phyloP scores from a whole-genome alignment of 768 basidiomycete genomes.

The Auricularia sp. region DNA sequence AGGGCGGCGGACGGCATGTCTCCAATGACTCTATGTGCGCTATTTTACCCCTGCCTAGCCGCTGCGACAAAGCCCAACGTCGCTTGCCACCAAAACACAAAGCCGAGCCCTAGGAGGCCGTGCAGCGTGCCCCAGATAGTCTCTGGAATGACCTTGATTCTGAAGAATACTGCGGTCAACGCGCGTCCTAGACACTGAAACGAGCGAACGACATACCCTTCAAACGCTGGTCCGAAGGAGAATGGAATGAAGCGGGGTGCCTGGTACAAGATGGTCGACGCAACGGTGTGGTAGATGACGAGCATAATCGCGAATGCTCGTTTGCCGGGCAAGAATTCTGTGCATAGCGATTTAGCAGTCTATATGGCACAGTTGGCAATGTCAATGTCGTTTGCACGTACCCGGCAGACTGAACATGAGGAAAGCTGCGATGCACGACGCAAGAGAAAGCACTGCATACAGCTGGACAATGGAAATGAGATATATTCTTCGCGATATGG shows the following conservation, averaged over 20 bases:
- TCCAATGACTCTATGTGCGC: too few relatives aligned
- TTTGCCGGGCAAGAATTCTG: slow-evolving; percentile 80
- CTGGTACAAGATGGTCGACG: slow-evolving; percentile 64
- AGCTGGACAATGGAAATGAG: slow-evolving; percentile 31
- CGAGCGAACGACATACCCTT: slow-evolving; percentile 37
- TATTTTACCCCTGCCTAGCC: neutral
- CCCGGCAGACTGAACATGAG: slow-evolving; percentile 68
- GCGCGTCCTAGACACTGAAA: neutral
- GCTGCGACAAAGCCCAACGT: slow-evolving; percentile 31
- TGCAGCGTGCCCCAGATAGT: slow-evolving; percentile 61
- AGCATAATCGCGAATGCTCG: slow-evolving; percentile 70
- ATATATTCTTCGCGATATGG: neutral
- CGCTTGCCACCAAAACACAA: slow-evolving; percentile 76
- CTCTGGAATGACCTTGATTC: slow-evolving; percentile 61
- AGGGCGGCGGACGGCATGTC: too few relatives aligned
- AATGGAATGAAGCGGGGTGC: slow-evolving; percentile 73
- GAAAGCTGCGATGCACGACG: slow-evolving; percentile 49
- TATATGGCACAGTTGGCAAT: too few relatives aligned
- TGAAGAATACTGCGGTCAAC: slow-evolving; percentile 14
- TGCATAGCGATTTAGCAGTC: neutral
- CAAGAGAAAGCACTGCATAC: slow-evolving; percentile 53
- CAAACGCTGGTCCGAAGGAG: slow-evolving; percentile 49
- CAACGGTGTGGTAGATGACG: slow-evolving; percentile 63
- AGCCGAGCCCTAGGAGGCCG: slow-evolving; percentile 57
- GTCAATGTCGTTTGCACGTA: slow-evolving; percentile 20